Percentiles rank a stretch among this genome's conserved stretches.
Conservation (phyloP, 2,329 filamentous ascomycete species). For the Diaporthe australafricana region DNA sequence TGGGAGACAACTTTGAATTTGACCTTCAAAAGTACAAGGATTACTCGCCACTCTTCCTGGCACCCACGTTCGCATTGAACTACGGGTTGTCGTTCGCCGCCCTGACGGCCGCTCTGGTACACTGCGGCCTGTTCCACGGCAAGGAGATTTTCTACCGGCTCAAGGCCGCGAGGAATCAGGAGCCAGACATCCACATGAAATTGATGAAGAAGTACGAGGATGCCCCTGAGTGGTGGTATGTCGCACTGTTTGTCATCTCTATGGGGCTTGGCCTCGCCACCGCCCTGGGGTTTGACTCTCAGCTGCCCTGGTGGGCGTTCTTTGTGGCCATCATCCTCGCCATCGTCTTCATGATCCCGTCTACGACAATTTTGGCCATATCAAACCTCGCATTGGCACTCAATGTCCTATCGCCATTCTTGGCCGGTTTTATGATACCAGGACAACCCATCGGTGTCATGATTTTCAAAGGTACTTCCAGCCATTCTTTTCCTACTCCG, state of each 20-base stretch:
- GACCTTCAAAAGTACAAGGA: conserved; percentile 62
- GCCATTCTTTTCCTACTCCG: no score
- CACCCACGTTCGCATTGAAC: conserved; percentile 57
- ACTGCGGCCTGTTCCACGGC: conserved; percentile 52
- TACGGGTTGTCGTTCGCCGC: conserved; percentile 66
- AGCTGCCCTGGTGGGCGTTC: conserved; percentile 65
- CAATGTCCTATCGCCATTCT: conserved; percentile 65
- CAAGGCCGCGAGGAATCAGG: conserved; percentile 57
- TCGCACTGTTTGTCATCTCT: conserved; percentile 55
- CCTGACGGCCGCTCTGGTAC: conserved; percentile 57
- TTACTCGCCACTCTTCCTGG: conserved; percentile 67
- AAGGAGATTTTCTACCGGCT: conserved; percentile 58
- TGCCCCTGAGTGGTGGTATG: conserved; percentile 68
- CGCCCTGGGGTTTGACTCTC: conserved; percentile 58
- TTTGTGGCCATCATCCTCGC: conserved; percentile 61
- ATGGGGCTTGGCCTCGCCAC: conserved; percentile 60
- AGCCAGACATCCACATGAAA: conserved; percentile 61
- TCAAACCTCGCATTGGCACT: conserved; percentile 63
- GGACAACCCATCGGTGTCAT: conserved; percentile 66
- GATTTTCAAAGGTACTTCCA: conserved; percentile 63
- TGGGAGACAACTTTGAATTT: conserved; percentile 60
- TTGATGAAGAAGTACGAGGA: conserved; percentile 66
- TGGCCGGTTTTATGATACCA: conserved; percentile 70
- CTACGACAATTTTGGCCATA: conserved; percentile 59
- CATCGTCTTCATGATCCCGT: conserved; percentile 59